Evolutionary conservation across 345 rosid species (phyloP), one percentile per base, ranked within the genome.

Genomic region (Erucastrum elatum): DNA sequence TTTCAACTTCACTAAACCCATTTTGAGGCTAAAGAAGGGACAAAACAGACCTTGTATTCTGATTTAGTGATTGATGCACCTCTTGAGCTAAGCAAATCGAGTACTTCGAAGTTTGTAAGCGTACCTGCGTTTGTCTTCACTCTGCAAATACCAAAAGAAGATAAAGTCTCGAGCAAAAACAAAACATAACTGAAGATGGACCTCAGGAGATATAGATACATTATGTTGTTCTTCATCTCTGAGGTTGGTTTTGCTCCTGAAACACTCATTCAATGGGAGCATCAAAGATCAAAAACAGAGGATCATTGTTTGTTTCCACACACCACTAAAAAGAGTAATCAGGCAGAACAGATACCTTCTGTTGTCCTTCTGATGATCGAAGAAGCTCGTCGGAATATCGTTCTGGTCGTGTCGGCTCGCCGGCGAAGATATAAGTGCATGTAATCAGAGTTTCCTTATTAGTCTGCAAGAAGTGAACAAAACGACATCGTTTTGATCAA

Each of bases 1-100:
- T 6, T 37, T 49, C 0, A 49, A 13, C 17, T 49, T 49, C 56
- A 49, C 56, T 49, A 13, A 46, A 49, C 5, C 1, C 15, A 1
- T 49, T 49, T 13, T 4, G n/a, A n/a, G 17, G 17, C 56, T 49
- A n/a, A 13, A 49, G 17, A 13, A 6, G n/a, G 5, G 17, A 2
- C 5, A 46, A 46, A 3, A 10, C 31, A 29, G 31, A 49, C 98
- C 92, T 89, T 87, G 65, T 83, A 90, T 51, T 91, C 97, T 6
- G 94, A 91, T 39, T 80, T 87, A 41, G 86, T 77, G 13, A 95
- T 74, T 11, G 94, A 86, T 64, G 96, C 98, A 76, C 97, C 99
- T 85, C 89, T 86, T 30, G 96, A 84, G 66, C 68, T 85, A 10
- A 90, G 68, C 66, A 89, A 87, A 55, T 92, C 85, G 4, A 92